phyloP scores from a whole-genome alignment of 352 stramenopile species.

The Globisporangium mamillatum region DNA sequence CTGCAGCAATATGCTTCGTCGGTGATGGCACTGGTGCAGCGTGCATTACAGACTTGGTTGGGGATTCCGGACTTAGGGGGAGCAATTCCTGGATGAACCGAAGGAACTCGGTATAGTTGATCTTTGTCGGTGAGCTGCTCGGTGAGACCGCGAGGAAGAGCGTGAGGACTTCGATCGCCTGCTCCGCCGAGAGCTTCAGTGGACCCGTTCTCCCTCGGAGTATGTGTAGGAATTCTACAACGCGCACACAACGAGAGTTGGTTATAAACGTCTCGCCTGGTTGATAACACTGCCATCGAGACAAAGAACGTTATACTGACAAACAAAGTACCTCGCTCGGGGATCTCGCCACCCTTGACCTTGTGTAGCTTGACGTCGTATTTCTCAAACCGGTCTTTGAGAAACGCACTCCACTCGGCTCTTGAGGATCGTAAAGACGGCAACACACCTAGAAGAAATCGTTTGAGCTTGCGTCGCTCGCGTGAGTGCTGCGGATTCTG shows the following conservation, averaged over 20 bases:
- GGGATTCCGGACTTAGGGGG: not conserved
- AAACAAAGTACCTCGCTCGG: conserved; percentile 27
- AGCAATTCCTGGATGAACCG: conserved; percentile 14
- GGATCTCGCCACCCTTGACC: conserved; percentile 21
- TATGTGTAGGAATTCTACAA: conserved; percentile 34
- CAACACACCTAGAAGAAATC: conserved; percentile 23
- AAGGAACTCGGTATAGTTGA: conserved; percentile 47
- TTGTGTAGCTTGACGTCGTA: conserved; percentile 39
- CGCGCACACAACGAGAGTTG: not conserved
- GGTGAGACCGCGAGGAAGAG: conserved; percentile 37
- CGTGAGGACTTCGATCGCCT: conserved; percentile 29
- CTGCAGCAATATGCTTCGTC: not conserved
- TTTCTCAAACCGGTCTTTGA: conserved; percentile 35
- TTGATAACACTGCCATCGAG: too few species aligned
- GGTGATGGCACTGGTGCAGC: not conserved
- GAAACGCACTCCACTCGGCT: conserved; percentile 26
- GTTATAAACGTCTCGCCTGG: not conserved
- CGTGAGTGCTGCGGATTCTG: conserved; percentile 41
- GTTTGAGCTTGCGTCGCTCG: conserved; percentile 40
- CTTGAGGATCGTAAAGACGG: conserved; percentile 12
- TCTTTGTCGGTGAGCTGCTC: conserved; percentile 14
- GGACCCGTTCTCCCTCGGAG: conserved; percentile 20
- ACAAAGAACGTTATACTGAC: too few species aligned
- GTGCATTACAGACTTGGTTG: not conserved
- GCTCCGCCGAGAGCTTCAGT: conserved; percentile 32